Conservation (phyloP, 148 eudicot genomes). For the Dysphania ambrosioides region DNA sequence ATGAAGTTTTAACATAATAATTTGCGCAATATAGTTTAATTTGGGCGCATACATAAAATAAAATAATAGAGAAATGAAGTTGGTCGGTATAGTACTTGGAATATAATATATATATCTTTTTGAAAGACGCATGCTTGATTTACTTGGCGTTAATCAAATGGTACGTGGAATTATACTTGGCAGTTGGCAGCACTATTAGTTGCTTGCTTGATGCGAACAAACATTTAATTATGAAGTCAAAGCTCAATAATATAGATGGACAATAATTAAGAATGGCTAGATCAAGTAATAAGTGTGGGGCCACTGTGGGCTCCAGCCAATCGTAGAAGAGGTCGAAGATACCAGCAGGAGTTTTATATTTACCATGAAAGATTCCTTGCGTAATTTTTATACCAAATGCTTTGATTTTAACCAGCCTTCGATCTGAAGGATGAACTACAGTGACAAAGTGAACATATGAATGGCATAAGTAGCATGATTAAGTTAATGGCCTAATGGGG, state of each 20-base stretch:
- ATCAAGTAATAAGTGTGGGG: not conserved
- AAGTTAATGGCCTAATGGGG: not conserved
- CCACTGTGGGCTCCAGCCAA: constrained; percentile 6
- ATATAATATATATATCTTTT: not conserved
- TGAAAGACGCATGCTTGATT: constrained; percentile 5
- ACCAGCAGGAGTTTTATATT: constrained; percentile 3
- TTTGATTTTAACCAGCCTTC: not conserved
- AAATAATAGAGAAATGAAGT: constrained; percentile 1
- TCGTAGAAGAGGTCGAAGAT: constrained; percentile 12
- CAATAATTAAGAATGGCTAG: not conserved
- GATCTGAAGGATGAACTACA: no score
- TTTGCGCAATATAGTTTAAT: no score
- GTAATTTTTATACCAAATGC: constrained; percentile 5
- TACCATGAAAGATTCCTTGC: constrained; percentile 1
- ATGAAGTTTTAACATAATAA: no score
- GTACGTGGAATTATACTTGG: not conserved
- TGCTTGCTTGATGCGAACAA: constrained; percentile 4
- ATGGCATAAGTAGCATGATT: not conserved
- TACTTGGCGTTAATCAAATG: constrained; percentile 9
- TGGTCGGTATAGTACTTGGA: no score
- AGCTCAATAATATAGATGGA: constrained; percentile 15
- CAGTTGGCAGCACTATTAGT: constrained; percentile 18
- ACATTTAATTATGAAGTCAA: constrained; percentile 10
- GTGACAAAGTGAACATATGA: not conserved
- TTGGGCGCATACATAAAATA: no score